Conservation (phyloP, 1,139 yeast species). For the Kodamaea derodonti region DNA sequence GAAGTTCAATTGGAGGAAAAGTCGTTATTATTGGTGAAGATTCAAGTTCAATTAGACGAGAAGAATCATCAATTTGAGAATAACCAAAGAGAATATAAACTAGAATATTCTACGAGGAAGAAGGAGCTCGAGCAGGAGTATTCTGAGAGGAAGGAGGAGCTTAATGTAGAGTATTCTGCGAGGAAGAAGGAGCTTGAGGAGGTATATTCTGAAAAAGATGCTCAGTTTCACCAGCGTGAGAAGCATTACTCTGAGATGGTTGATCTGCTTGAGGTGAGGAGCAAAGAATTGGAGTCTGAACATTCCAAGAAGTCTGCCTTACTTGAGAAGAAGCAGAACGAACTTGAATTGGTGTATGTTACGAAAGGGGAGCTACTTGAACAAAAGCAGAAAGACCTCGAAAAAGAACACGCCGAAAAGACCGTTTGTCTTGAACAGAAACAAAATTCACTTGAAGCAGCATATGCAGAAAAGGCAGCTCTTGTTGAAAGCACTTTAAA, state of each 20-base stretch:
- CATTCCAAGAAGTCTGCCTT: too few species aligned
- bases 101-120: neutral
- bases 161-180: neutral
- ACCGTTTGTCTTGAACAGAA: too few species aligned
- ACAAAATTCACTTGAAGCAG: too few species aligned
- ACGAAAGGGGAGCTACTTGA: too few species aligned
- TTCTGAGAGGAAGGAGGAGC: neutral
- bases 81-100: neutral
- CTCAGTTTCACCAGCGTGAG: neutral
- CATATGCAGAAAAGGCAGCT: too few species aligned
- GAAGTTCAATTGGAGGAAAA: slow-evolving; percentile 2
- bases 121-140: neutral
- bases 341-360: too few species aligned
- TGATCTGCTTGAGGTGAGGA: too few species aligned
- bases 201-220: neutral
- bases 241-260: neutral
- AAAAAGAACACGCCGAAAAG: too few species aligned
- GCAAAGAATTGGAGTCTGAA: too few species aligned
- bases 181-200: neutral
- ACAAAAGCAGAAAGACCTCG: too few species aligned
- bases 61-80: neutral
- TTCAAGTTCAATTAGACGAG: neutral
- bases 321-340: too few species aligned
- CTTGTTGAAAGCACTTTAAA: too few species aligned
- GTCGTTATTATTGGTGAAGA: neutral